Base-by-base conservation (phyloP, 2,329 filamentous ascomycete species). In the Aspergillus arachidicola region DNA sequence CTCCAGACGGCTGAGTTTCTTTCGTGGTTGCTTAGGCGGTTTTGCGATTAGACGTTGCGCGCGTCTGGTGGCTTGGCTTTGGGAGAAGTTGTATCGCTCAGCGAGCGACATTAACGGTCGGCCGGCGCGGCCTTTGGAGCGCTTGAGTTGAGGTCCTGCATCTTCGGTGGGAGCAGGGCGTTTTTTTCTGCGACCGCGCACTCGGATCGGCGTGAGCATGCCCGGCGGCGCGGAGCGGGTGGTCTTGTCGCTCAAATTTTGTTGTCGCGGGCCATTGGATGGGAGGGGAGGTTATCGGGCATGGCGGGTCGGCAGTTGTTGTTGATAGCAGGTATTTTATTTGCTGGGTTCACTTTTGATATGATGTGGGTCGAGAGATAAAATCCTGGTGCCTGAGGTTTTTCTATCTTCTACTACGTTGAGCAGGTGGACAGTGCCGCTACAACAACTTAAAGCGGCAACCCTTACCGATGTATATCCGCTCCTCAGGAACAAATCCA, bases 1-100 rank as follows among this genome's bases (percentile, higher is more conserved):
- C 67, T 86, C 83, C 14, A 86, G 71, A 11, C 64, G 61, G 3
- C 78, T 78, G 4, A 76, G 63, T 14, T 53, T 56, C 30, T 57
- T 68, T 36, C 59, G 61, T 16, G 55, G 43, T 36, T 59, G 46
- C 36, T 59, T 64, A 5, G 54, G 36, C 3, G 58, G 48, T 32
- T 58, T 60, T 23, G 65, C 59, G 30, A 60, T 30, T 36, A 64
- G 57, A 3, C 65, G 59, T n/a, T 65, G 68, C 10, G 64, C 53
- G 28, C 65, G 63, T 51, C 68, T 68, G 55, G 43, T 43, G 23
- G 59, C 60, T 50, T 55, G 56, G n/a, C 48, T 59, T 43, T 67
- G 65, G 19, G 64, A 65, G 5, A 60, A 64, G 5, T 30, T 21
- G 4, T 51, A 46, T 46, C 59, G 63, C 11, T 62, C 55, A n/a